Base-by-base conservation (phyloP, 2,329 filamentous ascomycete genomes). In the Orbilia brochopaga region DNA sequence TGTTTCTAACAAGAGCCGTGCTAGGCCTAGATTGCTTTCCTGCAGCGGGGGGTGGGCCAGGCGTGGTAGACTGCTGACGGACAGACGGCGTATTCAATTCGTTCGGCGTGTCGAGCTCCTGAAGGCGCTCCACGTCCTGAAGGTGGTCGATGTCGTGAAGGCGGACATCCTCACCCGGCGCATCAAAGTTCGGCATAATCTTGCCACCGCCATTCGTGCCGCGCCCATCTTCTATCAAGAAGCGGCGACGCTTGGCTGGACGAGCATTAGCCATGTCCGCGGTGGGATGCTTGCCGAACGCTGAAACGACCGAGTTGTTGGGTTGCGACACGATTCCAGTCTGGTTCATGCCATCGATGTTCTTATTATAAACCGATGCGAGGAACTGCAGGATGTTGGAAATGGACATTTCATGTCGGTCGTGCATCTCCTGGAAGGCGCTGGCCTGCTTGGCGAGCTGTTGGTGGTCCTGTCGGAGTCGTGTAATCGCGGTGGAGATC, bases 311-410 rank as follows among this genome's bases (percentile, higher is more conserved):
- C 10, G 65, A 69, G 48, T 58, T 69, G 11, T 62, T 63, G 32
- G 53, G 7, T 42, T 63, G 65, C 11, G 65, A 53, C 11, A 69
- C 50, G 44, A 69, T 69, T 48, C 44, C 65, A 19, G 37, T 54
- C 46, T 63, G 65, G 5, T 48, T 57, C 44, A 63, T 69, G 37
- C 92, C 91, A 78, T 97, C 92, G 55, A 99, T 81, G 74, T 91
- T 96, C 77, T 95, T 89, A 74, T 96, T 90, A 81, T 97, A 99
- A 46, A 99, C 93, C 11, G 95, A 97, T 51, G 93, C 94, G 19
- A 99, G 84, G 79, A 99, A 97, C 55, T 92, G 96, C 46, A 99
- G 84, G 73, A 99, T 97, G n/a, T 93, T 93, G 78, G 97, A 97
- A 80, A 99, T 97, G 0, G 93, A 97, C 78, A 93, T 96, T 78